phyloP scores from a whole-genome alignment of 768 basidiomycete genomes.

The Termitomyces sp. region DNA sequence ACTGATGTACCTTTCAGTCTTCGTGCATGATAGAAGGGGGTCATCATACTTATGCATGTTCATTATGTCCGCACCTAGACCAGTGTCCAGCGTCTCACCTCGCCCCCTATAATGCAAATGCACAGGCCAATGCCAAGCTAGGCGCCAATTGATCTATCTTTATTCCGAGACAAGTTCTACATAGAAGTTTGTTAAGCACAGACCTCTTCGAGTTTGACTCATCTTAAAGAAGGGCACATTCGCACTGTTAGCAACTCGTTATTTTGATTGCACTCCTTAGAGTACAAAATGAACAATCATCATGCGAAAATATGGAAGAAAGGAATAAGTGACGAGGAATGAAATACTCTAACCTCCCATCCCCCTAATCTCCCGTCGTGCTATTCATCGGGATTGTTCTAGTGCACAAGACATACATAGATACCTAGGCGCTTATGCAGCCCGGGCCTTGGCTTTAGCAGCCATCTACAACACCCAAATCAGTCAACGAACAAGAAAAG shows the following conservation, averaged over 20 bases:
- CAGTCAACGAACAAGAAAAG: not conserved
- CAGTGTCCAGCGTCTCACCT: not conserved
- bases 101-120: too few relatives aligned
- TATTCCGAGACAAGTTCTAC: too few relatives aligned
- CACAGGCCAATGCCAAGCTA: too few relatives aligned
- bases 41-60: too few relatives aligned
- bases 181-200: too few relatives aligned
- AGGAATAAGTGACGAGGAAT: not conserved
- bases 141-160: too few relatives aligned
- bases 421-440: slow-evolving; percentile 5
- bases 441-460: slow-evolving; percentile 17
- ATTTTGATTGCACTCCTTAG: not conserved
- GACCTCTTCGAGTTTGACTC: too few relatives aligned
- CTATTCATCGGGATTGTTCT: not conserved
- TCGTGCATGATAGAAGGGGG: too few relatives aligned
- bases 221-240: too few relatives aligned
- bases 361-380: slow-evolving; percentile 1
- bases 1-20: too few relatives aligned
- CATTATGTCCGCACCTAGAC: too few relatives aligned
- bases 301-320: not conserved
- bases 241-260: not conserved
- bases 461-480: slow-evolving; percentile 12
- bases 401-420: not conserved
- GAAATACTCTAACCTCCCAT: not conserved
- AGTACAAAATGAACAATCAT: slow-evolving; percentile 2